phyloP scores from a whole-genome alignment of 345 rosid genomes.

The Aquilaria sinensis region DNA sequence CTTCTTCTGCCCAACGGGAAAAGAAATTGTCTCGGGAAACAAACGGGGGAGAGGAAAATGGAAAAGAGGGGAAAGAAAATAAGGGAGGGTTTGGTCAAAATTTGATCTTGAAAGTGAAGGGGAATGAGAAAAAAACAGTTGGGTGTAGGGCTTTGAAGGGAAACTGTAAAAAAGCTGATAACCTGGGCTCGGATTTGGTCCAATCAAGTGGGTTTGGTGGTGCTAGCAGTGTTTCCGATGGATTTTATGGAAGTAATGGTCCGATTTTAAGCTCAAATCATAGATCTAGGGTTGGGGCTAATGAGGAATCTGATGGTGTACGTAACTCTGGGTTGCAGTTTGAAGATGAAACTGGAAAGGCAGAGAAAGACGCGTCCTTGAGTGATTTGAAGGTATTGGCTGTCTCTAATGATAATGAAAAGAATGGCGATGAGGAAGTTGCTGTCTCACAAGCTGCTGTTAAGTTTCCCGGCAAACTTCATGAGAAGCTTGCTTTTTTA shows the following conservation, averaged over 20 bases:
- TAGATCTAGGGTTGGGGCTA: slow-evolving; percentile 8
- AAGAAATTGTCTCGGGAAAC: slow-evolving; percentile 22
- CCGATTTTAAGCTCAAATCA: slow-evolving; percentile 19
- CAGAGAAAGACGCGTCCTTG: slow-evolving; percentile 23
- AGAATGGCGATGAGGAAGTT: slow-evolving; percentile 23
- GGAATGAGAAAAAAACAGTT: slow-evolving; percentile 13
- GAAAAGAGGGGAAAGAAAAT: slow-evolving; percentile 30
- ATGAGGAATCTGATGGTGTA: slow-evolving; percentile 20
- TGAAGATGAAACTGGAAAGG: slow-evolving; percentile 20
- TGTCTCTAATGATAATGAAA: slow-evolving; percentile 32
- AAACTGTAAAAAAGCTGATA: slow-evolving; percentile 14
- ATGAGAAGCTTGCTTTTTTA: slow-evolving; percentile 91
- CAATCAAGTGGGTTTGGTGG: slow-evolving; percentile 19
- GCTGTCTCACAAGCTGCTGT: slow-evolving; percentile 11
- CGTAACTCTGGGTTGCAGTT: slow-evolving; percentile 22
- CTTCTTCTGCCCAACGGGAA: slow-evolving; percentile 1
- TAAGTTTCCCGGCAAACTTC: slow-evolving; percentile 66
- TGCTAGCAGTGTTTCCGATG: slow-evolving; percentile 10
- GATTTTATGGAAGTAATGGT: slow-evolving; percentile 7
- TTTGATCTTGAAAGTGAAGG: slow-evolving; percentile 22
- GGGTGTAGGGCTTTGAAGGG: slow-evolving; percentile 16
- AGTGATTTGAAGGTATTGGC: slow-evolving; percentile 29
- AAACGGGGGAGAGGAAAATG: slow-evolving; percentile 6
- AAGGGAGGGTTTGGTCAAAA: slow-evolving; percentile 19
- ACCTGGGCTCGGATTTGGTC: slow-evolving; percentile 16